Evolutionary conservation across 176 grass and related monocot species (phyloP).

Genomic region (Carex littledalei): DNA sequence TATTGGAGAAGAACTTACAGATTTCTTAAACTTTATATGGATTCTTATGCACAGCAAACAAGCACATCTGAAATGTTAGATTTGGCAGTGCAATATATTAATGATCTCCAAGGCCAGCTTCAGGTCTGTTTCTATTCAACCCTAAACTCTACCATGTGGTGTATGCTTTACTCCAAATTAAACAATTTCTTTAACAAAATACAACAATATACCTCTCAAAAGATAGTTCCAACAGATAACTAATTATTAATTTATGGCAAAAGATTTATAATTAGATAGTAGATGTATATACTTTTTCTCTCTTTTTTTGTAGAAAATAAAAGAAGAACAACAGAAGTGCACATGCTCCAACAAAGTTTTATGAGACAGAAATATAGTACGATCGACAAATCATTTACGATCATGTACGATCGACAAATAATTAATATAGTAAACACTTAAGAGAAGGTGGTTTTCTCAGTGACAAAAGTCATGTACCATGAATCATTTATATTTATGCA

Average conservation of each 20-base stretch:
- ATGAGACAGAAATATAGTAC: conserved; percentile 6
- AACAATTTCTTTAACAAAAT: background rate
- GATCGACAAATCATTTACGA: no score
- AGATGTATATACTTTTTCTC: background rate
- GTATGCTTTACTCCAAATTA: background rate
- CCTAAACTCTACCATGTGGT: background rate
- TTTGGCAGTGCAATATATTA: conserved; percentile 83
- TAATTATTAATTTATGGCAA: background rate
- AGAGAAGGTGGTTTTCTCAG: background rate
- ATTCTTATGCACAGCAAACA: conserved; percentile 65
- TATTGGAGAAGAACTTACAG: background rate
- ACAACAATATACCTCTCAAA: no score
- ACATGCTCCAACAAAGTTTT: conserved; percentile 38
- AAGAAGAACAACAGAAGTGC: conserved; percentile 62
- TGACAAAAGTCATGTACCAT: background rate
- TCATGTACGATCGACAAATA: no score
- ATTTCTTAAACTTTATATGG: background rate
- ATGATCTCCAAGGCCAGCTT: conserved; percentile 68
- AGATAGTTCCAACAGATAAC: background rate
- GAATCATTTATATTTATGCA: background rate
- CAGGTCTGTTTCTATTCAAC: conserved; percentile 41
- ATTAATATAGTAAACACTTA: background rate
- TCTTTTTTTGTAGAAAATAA: conserved; percentile 57
- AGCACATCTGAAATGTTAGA: conserved; percentile 96
- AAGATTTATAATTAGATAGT: background rate